Base-by-base conservation (phyloP, 2,329 filamentous ascomycete genomes). In the Diaporthe eres region DNA sequence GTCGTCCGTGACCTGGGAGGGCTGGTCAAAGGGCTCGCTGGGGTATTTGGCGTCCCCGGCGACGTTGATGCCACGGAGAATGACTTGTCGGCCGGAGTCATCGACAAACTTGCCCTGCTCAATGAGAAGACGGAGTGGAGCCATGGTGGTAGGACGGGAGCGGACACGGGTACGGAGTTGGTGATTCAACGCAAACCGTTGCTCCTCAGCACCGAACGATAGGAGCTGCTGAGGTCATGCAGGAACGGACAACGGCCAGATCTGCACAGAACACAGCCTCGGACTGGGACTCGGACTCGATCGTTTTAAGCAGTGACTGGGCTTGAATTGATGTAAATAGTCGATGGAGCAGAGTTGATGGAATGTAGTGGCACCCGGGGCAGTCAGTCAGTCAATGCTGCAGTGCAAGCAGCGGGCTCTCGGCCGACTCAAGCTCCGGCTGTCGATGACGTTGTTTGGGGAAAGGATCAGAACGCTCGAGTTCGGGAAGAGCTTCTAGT, bases 11-110 rank as follows among this genome's bases (percentile, higher is more conserved):
- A 94, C 84, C 82, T 98, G 94, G 0, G 97, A 98, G 7, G 95
- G 95, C 72, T 94, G 88, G 78, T 97, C 88, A 22, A 97, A 97
- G 49, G 88, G 88, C 47, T 77, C 76, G 82, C 93, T 95, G 42
- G 97, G 97, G 75, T 95, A 93, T 86, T 99, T 99, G 81, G 94
- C 92, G 82, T 98, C 96, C 78, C 92, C 95, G 51, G 96, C 95
- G 77, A 97, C 91, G 82, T 99, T 99, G 87, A 99, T 98, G 78
- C 97, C 97, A 78, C 97, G 93, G 60, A 99, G 88, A 3, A 95
- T 93, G 74, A 99, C 91, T 85, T 98, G 94, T 77, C 97, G 93
- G 78, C 95, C 93, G 78, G 95, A 86, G 19, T 87, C 83, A 83
- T 99, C 97, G 77, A 94, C 92, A 85, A 99, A 98, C 79, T 92